Conservation (phyloP, 441 rosid species). For the Aleurites moluccanus region DNA sequence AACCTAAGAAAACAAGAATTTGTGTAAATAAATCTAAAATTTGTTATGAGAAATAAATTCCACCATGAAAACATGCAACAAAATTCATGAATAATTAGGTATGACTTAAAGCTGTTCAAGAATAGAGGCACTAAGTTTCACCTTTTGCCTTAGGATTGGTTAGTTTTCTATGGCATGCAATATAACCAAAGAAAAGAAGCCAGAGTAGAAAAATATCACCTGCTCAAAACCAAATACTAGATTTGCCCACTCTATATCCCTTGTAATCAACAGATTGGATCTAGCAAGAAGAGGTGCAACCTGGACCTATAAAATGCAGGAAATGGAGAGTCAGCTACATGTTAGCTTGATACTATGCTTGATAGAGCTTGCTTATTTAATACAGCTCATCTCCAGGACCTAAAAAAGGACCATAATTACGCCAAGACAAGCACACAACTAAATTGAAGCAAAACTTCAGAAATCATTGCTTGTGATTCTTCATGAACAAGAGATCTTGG, state of each 20-base stretch:
- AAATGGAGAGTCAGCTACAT: slow-evolving; percentile 6
- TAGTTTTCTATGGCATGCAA: background rate
- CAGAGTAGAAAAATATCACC: slow-evolving; percentile 39
- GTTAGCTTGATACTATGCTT: background rate
- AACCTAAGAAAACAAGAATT: background rate
- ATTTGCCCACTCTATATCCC: slow-evolving; percentile 98
- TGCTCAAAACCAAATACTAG: slow-evolving; percentile 93
- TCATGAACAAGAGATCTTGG: too few species aligned
- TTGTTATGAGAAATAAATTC: background rate
- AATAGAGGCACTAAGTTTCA: slow-evolving; percentile 1
- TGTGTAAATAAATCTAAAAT: background rate
- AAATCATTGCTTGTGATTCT: background rate
- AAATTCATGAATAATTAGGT: too few species aligned
- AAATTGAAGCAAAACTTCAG: background rate
- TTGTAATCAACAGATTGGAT: slow-evolving; percentile 85
- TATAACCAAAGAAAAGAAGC: slow-evolving; percentile 7
- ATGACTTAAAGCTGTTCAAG: too few species aligned
- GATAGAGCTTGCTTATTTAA: background rate
- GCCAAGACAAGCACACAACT: background rate
- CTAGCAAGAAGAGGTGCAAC: slow-evolving; percentile 90
- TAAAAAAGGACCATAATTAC: background rate
- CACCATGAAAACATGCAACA: background rate
- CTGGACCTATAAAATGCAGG: slow-evolving; percentile 41
- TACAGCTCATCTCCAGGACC: background rate
- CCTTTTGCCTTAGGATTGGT: slow-evolving; percentile 8